Evolutionary conservation across 1,284 basidiomycete genomes (phyloP), one percentile per base, ranked within the genome.

Genomic region (Leccinum fallax): DNA sequence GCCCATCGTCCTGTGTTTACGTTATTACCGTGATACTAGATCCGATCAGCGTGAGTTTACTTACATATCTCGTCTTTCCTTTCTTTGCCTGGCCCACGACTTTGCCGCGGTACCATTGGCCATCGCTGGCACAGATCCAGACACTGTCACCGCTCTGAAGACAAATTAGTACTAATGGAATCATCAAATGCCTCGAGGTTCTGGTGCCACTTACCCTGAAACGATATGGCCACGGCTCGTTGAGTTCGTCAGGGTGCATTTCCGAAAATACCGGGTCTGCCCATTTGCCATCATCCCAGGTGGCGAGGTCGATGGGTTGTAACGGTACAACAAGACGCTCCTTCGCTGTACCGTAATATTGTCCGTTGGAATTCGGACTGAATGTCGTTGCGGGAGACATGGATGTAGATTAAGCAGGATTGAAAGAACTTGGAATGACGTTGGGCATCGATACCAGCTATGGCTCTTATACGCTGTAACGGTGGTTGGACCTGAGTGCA

Each of bases 161-260:
- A 32, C 16, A 43, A 16, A 30, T 58, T 54, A 4, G 16, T 3
- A 32, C 30, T 32, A 34, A 40, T 13, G n/a, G 11, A 30, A 48
- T 46, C 30, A 13, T 34, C 34, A 34, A 15, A 36, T 21, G 16
- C 6, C 2, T 4, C 15, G 13, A 34, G 24, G 4, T 5, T 13
- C 15, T 46, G 15, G 46, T 28, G 40, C 19, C 43, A 30, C 64
- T 49, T 68, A 84, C 85, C 71, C 77, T 71, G 71, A 87, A 87
- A 15, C 77, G 77, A 66, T 82, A 86, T 28, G 78, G 76, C 75
- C 83, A 84, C 0, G 83, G 74, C n/a, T 87, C 83, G 57, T 85
- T 80, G 7, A 85, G 74, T 60, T 81, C 77, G 26, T 72, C 68
- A n/a, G 83, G 79, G 49, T 77, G 72, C 10, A 68, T 70, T 56